Evolutionary conservation across 2,329 filamentous ascomycete species (phyloP).

Genomic region (Apiospora arundinis): DNA sequence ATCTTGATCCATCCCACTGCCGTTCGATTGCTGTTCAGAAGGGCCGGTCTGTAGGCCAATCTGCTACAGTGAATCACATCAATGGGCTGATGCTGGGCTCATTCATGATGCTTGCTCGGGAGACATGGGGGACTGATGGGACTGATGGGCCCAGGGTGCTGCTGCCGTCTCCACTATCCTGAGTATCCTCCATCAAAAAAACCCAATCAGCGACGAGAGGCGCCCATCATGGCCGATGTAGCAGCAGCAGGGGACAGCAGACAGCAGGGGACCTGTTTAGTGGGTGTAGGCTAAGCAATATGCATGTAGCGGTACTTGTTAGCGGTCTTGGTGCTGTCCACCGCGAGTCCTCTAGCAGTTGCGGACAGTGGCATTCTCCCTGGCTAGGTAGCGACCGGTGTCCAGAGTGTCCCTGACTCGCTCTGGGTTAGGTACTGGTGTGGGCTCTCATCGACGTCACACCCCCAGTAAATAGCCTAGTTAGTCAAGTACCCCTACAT

Average conservation of each 20-base stretch:
- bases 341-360: neutral
- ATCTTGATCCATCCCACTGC: neutral
- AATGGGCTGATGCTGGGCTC: slow-evolving; percentile 17
- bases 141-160: too few relatives aligned
- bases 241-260: neutral
- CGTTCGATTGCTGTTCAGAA: slow-evolving; percentile 15
- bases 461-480: slow-evolving; percentile 1
- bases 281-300: slow-evolving; percentile 3
- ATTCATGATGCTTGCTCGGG: slow-evolving; percentile 12
- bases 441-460: slow-evolving; percentile 7
- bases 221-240: neutral
- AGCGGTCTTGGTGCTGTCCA: neutral
- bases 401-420: neutral
- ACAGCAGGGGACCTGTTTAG: neutral
- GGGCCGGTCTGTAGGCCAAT: slow-evolving; percentile 6
- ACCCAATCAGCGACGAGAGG: neutral
- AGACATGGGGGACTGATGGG: slow-evolving; percentile 5
- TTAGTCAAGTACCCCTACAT: neutral
- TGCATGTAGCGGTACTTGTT: neutral
- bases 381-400: neutral
- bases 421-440: neutral
- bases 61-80: slow-evolving; percentile 1
- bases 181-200: too few relatives aligned
- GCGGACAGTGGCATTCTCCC: neutral
- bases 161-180: neutral